Base-by-base conservation (phyloP, 169 alveolate species). In the Neospora caninum region DNA sequence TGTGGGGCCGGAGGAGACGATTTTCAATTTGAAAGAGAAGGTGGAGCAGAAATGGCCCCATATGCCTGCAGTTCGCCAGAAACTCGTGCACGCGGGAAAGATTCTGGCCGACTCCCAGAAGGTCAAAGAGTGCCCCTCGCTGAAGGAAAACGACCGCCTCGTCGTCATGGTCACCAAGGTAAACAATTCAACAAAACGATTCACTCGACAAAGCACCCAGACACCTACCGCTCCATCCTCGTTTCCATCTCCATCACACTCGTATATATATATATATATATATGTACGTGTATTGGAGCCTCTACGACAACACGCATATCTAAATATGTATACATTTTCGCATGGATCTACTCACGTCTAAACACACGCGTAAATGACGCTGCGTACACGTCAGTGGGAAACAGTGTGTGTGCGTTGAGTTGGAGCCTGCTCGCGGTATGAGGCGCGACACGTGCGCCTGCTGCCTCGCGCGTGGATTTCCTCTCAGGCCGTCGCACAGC, bases 81-180 rank as follows among this genome's bases (percentile, higher is more conserved):
- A 96, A 94, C 91, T 97, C 42, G 96, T 97, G 78, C 96, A 96
- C 78, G 97, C 98, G 49, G 98, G 98, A 29, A 97, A 96, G 70
- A 96, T 97, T 38, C 94, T 97, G 58, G 92, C 58, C 27, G 98
- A 97, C 84, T 95, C 95, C 49, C 93, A 73, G 34, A 82, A 94
- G 25, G 87, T 95, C 73, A 88, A 94, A 78, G 97, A 92, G 54
- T 92, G 88, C 78, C 96, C 96, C 58, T 54, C 94, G 41, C 94
- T 97, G 64, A 94, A 95, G 73, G 98, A 97, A n/a, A 97, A 96
- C 80, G 97, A 96, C 39, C 95, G 95, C 31, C 95, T 97, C 73
- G 97, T 97, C 45, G 97, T 97, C 39, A 95, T 97, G 96, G 92
- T 96, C 42, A 82, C 89, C 31, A 82, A 82, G 89, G 67, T 42